A percentile compares a stretch with the other conserved stretches of the same genome.
These are phyloP conservation scores for Trichoderma aggressivum DNA, from an alignment of 2,329 filamentous ascomycete species.

Conservation along the genomic window DNA sequence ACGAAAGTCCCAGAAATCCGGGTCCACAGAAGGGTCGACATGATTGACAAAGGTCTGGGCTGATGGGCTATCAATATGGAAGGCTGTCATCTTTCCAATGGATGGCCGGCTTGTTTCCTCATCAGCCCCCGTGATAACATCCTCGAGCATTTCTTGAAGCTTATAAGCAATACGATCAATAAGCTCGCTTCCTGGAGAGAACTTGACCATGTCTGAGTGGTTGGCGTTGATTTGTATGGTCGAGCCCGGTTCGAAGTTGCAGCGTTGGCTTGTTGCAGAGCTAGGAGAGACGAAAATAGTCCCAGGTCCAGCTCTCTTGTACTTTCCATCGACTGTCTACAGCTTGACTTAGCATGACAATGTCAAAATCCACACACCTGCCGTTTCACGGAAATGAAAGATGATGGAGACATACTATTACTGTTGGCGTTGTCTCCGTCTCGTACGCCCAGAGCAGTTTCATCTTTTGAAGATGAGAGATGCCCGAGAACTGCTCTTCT, in stretches of 20 bases:
- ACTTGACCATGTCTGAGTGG: conserved; percentile 12
- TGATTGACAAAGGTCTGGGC: neutral
- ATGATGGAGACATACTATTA: neutral
- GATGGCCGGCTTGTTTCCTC: neutral
- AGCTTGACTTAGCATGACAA: no score
- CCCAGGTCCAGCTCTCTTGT: neutral
- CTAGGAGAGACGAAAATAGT: neutral
- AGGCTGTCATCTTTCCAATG: neutral
- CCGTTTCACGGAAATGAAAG: neutral
- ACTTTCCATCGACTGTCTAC: neutral
- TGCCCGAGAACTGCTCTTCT: neutral
- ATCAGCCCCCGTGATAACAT: fast-evolving
- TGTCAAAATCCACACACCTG: no score
- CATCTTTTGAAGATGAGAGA: neutral
- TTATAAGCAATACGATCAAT: neutral
- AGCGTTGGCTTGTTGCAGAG: conserved; percentile 3
- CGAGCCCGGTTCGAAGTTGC: neutral
- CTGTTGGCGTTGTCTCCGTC: neutral
- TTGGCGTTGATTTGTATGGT: conserved; percentile 8
- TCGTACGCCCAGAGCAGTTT: conserved; percentile 7
- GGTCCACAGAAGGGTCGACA: neutral
- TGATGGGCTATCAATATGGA: fast-evolving
- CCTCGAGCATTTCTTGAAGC: neutral
- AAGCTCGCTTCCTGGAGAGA: neutral
- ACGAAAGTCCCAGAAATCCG: neutral